Base-by-base conservation (phyloP, 768 basidiomycete genomes). In the Cystoderma amianthinum region DNA sequence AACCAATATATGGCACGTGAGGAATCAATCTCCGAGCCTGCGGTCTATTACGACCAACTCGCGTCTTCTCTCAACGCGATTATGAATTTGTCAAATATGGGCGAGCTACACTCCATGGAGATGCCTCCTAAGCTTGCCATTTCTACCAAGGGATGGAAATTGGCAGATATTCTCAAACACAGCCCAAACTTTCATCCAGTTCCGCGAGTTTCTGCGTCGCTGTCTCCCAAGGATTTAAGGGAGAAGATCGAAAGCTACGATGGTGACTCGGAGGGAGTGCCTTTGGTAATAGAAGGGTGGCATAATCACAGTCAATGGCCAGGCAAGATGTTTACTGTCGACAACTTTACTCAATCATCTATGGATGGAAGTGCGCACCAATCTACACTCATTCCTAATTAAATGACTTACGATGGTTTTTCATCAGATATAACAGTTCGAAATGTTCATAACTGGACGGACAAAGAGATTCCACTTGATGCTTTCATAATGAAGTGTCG, bases 211-310 rank as follows among this genome's bases (percentile, higher is more conserved):
- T 58, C 54, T 33, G 47, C 41, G 21, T 43, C 16, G 58, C 78
- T 21, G 44, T n/a, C n/a, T n/a, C n/a, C n/a, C n/a, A 52, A 23
- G 70, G 74, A 48, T 2, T 50, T 74, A 17, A 42, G 56, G 2
- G 41, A 53, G 2, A 54, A 53, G 25, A 68, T 87, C 21, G 47
- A 57, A 21, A 39, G 60, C 6, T 68, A 75, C 35, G 83, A 87
- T 36, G 36, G 46, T n/a, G n/a, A n/a, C n/a, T n/a, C n/a, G 3
- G 46, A 53, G 12, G 85, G 84, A 1, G 45, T 58, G 10, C 88
- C 88, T 1, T 49, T 88, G 38, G 72, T 91, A 19, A 70, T 92
- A 12, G 63, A 76, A 43, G 74, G 72, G 11, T 77, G 76, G 58
- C 75, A 87, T 40, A 57, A 71, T 38, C 68, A 72, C 34, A 48